Base-by-base conservation (phyloP, 441 rosid species). In the Croton setiger region DNA sequence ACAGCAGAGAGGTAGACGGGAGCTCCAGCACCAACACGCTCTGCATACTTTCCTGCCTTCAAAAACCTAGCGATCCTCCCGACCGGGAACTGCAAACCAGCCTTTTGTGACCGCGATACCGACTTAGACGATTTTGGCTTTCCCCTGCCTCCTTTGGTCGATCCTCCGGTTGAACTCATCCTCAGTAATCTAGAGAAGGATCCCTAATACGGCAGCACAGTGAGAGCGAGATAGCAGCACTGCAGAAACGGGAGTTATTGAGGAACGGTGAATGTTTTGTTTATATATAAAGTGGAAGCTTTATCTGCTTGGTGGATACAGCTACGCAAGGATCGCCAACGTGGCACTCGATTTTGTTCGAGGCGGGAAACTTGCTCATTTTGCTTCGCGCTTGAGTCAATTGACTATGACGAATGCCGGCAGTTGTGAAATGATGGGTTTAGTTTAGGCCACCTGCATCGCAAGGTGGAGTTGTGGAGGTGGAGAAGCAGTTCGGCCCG, bases 1-100 rank as follows among this genome's bases (percentile, higher is more conserved):
- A 90, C 93, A 14, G 96, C 96, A 7, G 96, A 85, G 75, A 90
- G 92, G 23, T 90, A 90, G 0, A 90, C 93, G 1, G 96, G 93
- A 60, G 96, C 92, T 5, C 96, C 93, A 10, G 92, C 93, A 3
- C 93, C 96, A 13, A 88, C 96, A 17, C 93, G 90, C 75, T 90
- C 90, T 0, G 93, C 96, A 53, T 90, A 88, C 49, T 89, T 89
- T 0, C 96, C 96, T 0, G 89, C 88, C 62, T 88, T 88, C 13
- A 90, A 75, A 69, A 86, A 90, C 72, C 96, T 79, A 0, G 93
- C 93, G 78, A 90, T 86, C 58, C 96, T 86, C 0, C 96, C 96
- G 1, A 90, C 93, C 1, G 96, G 96, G 21, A 90, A 90, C 75
- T 90, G 96, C n/a, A 90, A 79, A 0, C 96, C 96, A 14, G 96